Conservation (phyloP, 495 filamentous ascomycete species). For the Apiosordaria backusii region DNA sequence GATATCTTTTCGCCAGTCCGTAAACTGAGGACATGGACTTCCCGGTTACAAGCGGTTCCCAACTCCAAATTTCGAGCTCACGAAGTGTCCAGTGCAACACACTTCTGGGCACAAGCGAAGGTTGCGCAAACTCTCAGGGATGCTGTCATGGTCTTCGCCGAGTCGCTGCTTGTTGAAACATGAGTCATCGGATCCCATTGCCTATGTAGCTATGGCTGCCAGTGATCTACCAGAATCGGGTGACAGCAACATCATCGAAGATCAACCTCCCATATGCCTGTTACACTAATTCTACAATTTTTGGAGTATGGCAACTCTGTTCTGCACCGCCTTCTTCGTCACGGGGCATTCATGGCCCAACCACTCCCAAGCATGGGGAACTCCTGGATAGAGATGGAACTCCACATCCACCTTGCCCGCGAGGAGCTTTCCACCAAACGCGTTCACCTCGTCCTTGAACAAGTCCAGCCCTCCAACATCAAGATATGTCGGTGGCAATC, state of each 20-base stretch:
- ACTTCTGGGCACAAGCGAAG: slow-evolving; percentile 76
- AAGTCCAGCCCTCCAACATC: slow-evolving; percentile 39
- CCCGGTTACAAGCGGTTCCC: slow-evolving; percentile 45
- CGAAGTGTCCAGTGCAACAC: slow-evolving; percentile 67
- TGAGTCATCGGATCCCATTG: neutral
- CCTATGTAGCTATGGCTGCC: neutral
- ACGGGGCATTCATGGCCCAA: neutral
- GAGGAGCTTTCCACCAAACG: slow-evolving; percentile 38
- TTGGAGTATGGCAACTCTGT: slow-evolving; percentile 16
- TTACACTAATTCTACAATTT: slow-evolving; percentile 11
- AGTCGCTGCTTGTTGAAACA: slow-evolving; percentile 9
- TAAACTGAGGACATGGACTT: slow-evolving; percentile 68
- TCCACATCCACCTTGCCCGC: slow-evolving; percentile 41
- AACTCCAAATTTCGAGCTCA: slow-evolving; percentile 47
- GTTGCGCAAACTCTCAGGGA: slow-evolving; percentile 51
- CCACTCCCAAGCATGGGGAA: slow-evolving; percentile 46
- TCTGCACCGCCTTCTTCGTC: slow-evolving; percentile 18
- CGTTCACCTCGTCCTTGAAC: slow-evolving; percentile 44
- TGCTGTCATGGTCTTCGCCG: slow-evolving; percentile 28
- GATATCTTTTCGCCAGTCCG: slow-evolving; percentile 71
- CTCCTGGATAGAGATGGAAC: slow-evolving; percentile 50
- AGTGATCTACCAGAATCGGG: neutral
- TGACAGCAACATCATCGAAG: neutral
- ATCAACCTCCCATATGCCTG: neutral
- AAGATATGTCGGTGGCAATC: slow-evolving; percentile 38